A percentile compares a stretch with the other conserved stretches of the same genome.
phyloP scores from a whole-genome alignment of 2,329 filamentous ascomycete species.

The Claviceps cyperi region DNA sequence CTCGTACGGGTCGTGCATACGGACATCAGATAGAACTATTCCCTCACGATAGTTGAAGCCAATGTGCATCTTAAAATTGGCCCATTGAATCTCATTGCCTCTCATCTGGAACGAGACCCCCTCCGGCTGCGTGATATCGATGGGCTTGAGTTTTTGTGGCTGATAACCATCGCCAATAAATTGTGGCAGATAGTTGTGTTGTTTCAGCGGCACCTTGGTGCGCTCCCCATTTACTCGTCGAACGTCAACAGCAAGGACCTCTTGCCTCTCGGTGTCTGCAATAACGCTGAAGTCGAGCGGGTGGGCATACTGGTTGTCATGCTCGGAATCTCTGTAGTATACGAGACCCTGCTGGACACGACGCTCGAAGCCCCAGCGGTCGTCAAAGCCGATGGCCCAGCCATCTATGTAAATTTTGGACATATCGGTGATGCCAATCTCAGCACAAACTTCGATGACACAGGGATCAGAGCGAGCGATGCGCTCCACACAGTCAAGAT shows the following conservation, averaged over 20 bases:
- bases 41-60: conserved; percentile 60
- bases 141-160: conserved; percentile 21
- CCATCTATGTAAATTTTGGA: conserved; percentile 72
- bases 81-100: conserved; percentile 38
- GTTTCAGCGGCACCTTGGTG: conserved; percentile 26
- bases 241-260: conserved; percentile 30
- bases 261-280: conserved; percentile 31
- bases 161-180: conserved; percentile 21
- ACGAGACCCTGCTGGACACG: conserved; percentile 69
- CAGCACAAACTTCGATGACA: conserved; percentile 62
- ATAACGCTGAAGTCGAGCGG: conserved; percentile 35
- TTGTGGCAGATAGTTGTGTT: conserved; percentile 24
- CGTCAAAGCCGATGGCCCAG: conserved; percentile 74
- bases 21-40: conserved; percentile 53
- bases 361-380: conserved; percentile 57
- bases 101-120: conserved; percentile 31
- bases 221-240: conserved; percentile 30
- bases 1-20: conserved; percentile 39
- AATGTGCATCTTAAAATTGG: conserved; percentile 57
- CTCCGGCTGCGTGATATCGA: conserved; percentile 25
- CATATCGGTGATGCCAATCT: conserved; percentile 69
- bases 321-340: conserved; percentile 61
- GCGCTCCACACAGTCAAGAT: conserved; percentile 60
- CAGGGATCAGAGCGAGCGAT: conserved; percentile 53
- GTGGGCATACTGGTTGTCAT: conserved; percentile 51